phyloP scores from a whole-genome alignment of 2,329 filamentous ascomycete species.

The Thielaviopsis cerberus region DNA sequence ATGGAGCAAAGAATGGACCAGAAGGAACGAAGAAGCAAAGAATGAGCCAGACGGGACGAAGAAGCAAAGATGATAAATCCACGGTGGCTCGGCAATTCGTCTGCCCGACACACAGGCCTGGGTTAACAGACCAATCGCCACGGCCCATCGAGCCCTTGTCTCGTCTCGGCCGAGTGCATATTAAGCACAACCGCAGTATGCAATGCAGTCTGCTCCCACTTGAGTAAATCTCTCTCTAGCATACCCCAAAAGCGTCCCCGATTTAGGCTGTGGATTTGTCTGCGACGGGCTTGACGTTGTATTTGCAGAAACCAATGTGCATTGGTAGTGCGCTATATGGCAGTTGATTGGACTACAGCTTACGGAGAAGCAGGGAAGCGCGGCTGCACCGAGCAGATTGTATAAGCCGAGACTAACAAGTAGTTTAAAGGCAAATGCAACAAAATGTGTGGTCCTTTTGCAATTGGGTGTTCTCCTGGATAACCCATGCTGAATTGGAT shows the following conservation, averaged over 20 bases:
- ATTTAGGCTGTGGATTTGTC: neutral
- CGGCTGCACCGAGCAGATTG: neutral
- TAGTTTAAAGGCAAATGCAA: neutral
- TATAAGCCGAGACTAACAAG: neutral
- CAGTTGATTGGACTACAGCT: neutral
- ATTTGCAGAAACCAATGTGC: no score
- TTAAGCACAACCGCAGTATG: neutral
- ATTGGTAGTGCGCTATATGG: no score
- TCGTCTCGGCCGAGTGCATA: neutral
- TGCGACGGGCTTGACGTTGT: no score
- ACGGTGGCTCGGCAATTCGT: neutral
- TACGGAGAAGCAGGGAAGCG: no score
- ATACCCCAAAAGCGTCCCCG: no score
- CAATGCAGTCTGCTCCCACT: no score
- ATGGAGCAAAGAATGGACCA: no score
- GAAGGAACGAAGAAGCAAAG: no score
- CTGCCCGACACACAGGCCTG: neutral
- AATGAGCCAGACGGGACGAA: no score
- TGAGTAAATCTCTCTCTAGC: no score
- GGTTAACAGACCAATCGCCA: neutral
- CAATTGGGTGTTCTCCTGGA: neutral
- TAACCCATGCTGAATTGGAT: neutral
- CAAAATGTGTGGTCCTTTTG: neutral
- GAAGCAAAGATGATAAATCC: neutral
- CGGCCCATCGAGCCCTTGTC: neutral